These are phyloP conservation scores for Cyclotella atomus DNA, from an alignment of 108 stramenopile species.

Conservation along the genomic window DNA sequence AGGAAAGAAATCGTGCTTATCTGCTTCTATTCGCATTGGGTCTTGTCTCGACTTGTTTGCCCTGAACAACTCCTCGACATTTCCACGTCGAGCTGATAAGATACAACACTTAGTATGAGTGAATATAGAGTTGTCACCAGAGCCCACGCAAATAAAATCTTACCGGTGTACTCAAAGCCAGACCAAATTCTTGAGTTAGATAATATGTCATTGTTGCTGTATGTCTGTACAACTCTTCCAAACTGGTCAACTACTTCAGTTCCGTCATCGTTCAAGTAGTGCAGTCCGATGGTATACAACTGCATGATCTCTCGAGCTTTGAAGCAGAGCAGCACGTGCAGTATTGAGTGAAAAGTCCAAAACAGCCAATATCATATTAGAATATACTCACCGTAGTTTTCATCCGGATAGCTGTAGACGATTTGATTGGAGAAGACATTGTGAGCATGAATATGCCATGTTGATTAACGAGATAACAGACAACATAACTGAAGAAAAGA, in stretches of 20 bases:
- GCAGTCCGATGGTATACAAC: constrained; percentile 41
- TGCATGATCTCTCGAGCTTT: constrained; percentile 59
- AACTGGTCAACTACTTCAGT: constrained; percentile 39
- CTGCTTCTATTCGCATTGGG: constrained; percentile 47
- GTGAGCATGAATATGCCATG: too few species aligned
- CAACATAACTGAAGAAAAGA: too few species aligned
- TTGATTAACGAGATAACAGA: too few species aligned
- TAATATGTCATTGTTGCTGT: constrained; percentile 54
- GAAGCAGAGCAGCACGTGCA: background rate
- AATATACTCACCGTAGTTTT: constrained; percentile 49
- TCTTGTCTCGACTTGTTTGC: constrained; percentile 50
- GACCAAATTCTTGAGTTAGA: constrained; percentile 54
- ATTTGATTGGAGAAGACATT: too few species aligned
- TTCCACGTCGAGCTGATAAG: constrained; percentile 45
- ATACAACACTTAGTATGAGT: background rate
- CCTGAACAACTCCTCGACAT: constrained; percentile 48
- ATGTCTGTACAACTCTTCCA: constrained; percentile 45
- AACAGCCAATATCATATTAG: background rate
- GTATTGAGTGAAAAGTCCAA: background rate
- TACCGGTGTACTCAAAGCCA: constrained; percentile 41
- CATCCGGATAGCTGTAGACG: constrained; percentile 47
- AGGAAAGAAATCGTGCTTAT: constrained; percentile 57
- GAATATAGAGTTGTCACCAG: background rate
- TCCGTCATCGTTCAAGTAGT: constrained; percentile 53
- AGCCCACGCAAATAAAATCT: too few species aligned